Percentiles rank a stretch among this genome's conserved stretches.
Conservation (phyloP, 2,329 filamentous ascomycete genomes). For the Parastagonospora nodorum region DNA sequence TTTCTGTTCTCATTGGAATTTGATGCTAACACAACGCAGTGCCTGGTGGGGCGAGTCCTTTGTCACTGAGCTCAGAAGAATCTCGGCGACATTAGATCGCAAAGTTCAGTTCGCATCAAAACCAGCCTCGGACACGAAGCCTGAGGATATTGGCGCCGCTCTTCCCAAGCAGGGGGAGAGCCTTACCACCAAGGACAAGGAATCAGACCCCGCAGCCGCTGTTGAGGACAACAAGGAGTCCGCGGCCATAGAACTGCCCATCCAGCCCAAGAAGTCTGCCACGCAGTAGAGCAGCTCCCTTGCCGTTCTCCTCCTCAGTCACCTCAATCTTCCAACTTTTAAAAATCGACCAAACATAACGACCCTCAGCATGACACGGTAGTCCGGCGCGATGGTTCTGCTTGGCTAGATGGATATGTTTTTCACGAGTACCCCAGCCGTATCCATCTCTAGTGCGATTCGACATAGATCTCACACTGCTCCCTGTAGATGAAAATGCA, state of each 20-base stretch:
- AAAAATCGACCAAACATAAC: background rate
- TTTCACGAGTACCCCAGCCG: background rate
- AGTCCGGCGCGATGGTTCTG: conserved; percentile 16
- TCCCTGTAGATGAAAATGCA: background rate
- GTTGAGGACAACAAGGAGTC: conserved; percentile 9
- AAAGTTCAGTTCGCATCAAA: conserved; percentile 45
- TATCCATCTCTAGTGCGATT: background rate
- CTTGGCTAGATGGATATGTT: conserved; percentile 8
- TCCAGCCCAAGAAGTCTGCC: conserved; percentile 15
- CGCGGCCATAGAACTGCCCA: background rate
- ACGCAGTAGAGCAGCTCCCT: conserved; percentile 5
- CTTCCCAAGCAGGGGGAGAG: background rate
- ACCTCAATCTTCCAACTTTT: background rate
- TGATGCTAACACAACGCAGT: conserved; percentile 51
- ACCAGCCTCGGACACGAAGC: conserved; percentile 4
- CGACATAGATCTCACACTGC: background rate
- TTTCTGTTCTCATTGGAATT: background rate
- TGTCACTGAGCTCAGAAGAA: conserved; percentile 75
- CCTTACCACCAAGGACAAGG: conserved; percentile 16
- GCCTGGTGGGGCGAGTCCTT: conserved; percentile 97
- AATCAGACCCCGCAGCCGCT: conserved; percentile 15
- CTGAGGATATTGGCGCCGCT: background rate
- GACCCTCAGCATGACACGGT: conserved; percentile 16
- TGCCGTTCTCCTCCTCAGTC: background rate
- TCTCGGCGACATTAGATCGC: conserved; percentile 59